These are phyloP conservation scores for Penicillium sp. DNA, from an alignment of 2,329 filamentous ascomycete genomes.

Conservation along the genomic window DNA sequence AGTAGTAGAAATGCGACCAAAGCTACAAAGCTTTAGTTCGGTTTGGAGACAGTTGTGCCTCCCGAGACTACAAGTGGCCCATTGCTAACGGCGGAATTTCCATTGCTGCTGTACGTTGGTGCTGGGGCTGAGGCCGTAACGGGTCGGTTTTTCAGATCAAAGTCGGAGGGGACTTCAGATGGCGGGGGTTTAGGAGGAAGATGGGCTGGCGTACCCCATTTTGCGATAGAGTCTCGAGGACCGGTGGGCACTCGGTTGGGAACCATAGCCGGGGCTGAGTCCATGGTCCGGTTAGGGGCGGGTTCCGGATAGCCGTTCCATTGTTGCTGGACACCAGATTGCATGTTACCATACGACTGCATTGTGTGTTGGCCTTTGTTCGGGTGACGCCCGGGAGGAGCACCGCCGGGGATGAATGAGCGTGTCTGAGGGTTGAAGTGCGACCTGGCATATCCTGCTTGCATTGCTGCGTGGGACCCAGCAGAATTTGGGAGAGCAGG, in stretches of 20 bases:
- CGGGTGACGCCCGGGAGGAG: conserved; percentile 34
- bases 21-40: conserved; percentile 21
- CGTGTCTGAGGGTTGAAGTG: conserved; percentile 94
- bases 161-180: conserved; percentile 45
- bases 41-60: conserved; percentile 30
- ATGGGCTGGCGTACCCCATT: conserved; percentile 53
- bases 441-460: conserved; percentile 79
- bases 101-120: conserved; percentile 25
- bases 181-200: conserved; percentile 53
- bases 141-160: conserved; percentile 41
- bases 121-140: conserved; percentile 21
- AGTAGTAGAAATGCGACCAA: not conserved
- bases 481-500: conserved; percentile 69
- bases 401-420: conserved; percentile 74
- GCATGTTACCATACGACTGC: conserved; percentile 29
- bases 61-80: conserved; percentile 44
- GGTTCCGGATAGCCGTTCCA: conserved; percentile 32
- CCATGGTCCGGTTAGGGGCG: conserved; percentile 22
- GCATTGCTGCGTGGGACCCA: conserved; percentile 77
- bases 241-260: conserved; percentile 23
- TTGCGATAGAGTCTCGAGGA: conserved; percentile 45
- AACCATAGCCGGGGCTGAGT: conserved; percentile 19
- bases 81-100: conserved; percentile 26
- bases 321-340: conserved; percentile 26
- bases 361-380: conserved; percentile 34